Percentiles rank a stretch among this genome's conserved stretches.
phyloP scores from a whole-genome alignment of 1,284 basidiomycete species.

The Chalciporus piperatoides region DNA sequence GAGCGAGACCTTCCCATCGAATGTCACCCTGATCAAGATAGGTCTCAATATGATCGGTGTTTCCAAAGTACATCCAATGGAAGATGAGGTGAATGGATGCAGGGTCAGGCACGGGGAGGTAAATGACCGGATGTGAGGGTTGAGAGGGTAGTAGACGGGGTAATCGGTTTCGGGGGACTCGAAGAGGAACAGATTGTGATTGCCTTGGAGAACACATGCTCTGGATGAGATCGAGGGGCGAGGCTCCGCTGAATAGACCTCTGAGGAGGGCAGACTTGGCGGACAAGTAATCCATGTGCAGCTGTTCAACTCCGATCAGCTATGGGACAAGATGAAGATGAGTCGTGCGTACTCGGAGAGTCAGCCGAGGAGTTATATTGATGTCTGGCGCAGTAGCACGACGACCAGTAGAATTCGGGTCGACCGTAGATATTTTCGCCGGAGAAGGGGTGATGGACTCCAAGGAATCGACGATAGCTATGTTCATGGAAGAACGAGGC shows the following conservation, averaged over 20 bases:
- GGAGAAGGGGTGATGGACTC: constrained; percentile 27
- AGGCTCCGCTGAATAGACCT: constrained; percentile 61
- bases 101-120: constrained; percentile 75
- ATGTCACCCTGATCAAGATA: constrained; percentile 56
- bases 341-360: constrained; percentile 50
- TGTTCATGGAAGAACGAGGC: constrained; percentile 35
- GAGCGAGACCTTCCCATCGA: constrained; percentile 75
- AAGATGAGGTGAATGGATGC: constrained; percentile 66
- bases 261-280: constrained; percentile 70
- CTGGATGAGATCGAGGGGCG: constrained; percentile 53
- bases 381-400: constrained; percentile 52
- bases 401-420: constrained; percentile 39
- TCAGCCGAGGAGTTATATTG: constrained; percentile 48
- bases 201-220: constrained; percentile 28
- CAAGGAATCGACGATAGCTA: constrained; percentile 26
- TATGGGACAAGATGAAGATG: neutral
- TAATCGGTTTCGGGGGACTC: constrained; percentile 46
- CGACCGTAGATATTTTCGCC: constrained; percentile 21
- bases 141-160: constrained; percentile 65
- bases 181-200: constrained; percentile 31
- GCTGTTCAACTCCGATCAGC: constrained; percentile 35
- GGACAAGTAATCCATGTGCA: constrained; percentile 69
- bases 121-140: constrained; percentile 59
- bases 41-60: constrained; percentile 54
- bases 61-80: constrained; percentile 78